Evolutionary conservation across 2,329 filamentous ascomycete species (phyloP).

Genomic region (Ascochyta rabiei): DNA sequence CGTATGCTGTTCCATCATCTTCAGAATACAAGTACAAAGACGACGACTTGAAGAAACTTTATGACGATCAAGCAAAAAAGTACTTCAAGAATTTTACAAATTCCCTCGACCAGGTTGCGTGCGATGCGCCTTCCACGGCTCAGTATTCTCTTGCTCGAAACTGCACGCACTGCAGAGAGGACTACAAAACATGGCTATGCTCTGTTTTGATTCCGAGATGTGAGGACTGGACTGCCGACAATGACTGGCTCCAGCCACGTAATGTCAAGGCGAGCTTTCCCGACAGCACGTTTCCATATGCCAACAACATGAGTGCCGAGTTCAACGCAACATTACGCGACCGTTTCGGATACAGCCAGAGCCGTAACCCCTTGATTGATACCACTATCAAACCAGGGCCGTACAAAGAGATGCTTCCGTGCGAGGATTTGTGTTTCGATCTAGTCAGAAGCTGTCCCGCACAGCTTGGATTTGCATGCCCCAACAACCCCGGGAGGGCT

Average conservation of each 20-base stretch:
- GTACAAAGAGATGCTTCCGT: slow-evolving; percentile 92
- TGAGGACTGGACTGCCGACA: slow-evolving; percentile 73
- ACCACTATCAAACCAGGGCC: slow-evolving; percentile 75
- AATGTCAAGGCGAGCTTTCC: slow-evolving; percentile 73
- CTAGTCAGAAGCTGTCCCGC: slow-evolving; percentile 86
- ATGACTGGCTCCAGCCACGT: slow-evolving; percentile 64
- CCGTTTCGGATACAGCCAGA: slow-evolving; percentile 57
- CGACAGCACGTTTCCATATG: slow-evolving; percentile 61
- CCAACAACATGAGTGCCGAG: slow-evolving; percentile 20
- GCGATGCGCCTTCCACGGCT: slow-evolving; percentile 74
- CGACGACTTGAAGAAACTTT: slow-evolving; percentile 69
- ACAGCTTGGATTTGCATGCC: slow-evolving; percentile 76
- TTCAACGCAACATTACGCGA: slow-evolving; percentile 34
- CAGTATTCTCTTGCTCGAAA: slow-evolving; percentile 80
- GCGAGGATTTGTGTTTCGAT: slow-evolving; percentile 84
- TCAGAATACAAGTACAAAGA: slow-evolving; percentile 65
- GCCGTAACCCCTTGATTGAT: slow-evolving; percentile 77
- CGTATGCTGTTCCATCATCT: slow-evolving; percentile 90
- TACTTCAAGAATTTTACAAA: slow-evolving; percentile 82
- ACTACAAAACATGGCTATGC: slow-evolving; percentile 96
- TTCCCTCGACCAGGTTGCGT: slow-evolving; percentile 82
- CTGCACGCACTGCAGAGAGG: slow-evolving; percentile 76
- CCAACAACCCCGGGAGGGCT: slow-evolving; percentile 45
- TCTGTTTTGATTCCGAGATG: slow-evolving; percentile 91
- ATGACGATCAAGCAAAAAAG: slow-evolving; percentile 74